Conservation (phyloP, 2,329 filamentous ascomycete species). For the Phyllosticta ampelicida region DNA sequence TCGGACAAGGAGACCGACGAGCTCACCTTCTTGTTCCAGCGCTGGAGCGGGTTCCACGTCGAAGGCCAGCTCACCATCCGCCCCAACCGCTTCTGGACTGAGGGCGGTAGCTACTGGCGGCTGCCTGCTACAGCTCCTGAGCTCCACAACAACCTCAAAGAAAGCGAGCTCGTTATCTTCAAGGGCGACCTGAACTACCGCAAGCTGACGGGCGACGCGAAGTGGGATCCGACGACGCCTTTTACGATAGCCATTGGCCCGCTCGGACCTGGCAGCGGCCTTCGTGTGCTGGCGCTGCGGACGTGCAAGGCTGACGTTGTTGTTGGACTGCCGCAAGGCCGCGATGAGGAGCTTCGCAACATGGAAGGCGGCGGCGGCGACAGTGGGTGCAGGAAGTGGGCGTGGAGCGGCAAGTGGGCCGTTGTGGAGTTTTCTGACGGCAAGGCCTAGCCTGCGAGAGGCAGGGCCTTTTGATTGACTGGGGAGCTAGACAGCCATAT, state of each 20-base stretch:
- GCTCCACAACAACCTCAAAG: constrained; percentile 66
- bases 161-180: constrained; percentile 82
- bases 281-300: constrained; percentile 76
- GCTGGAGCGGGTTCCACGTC: constrained; percentile 69
- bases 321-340: constrained; percentile 70
- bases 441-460: constrained; percentile 30
- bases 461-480: background rate
- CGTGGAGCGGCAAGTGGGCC: constrained; percentile 93
- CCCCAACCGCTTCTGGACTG: constrained; percentile 86
- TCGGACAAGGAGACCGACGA: constrained; percentile 56
- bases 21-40: constrained; percentile 65
- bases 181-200: constrained; percentile 97
- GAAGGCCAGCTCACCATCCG: constrained; percentile 77
- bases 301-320: constrained; percentile 97
- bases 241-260: constrained; percentile 80
- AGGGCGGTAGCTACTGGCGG: constrained; percentile 78
- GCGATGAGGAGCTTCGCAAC: constrained; percentile 68
- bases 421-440: constrained; percentile 78
- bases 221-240: constrained; percentile 79
- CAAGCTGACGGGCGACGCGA: constrained; percentile 75
- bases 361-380: constrained; percentile 62
- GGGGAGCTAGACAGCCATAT: background rate
- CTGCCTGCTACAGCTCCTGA: constrained; percentile 57
- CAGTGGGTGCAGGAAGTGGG: constrained; percentile 67
- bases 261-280: constrained; percentile 66